Percentiles rank a stretch among this genome's conserved stretches.
Evolutionary conservation across 257 asterid species (phyloP).

Genomic region (Misopates orontium): DNA sequence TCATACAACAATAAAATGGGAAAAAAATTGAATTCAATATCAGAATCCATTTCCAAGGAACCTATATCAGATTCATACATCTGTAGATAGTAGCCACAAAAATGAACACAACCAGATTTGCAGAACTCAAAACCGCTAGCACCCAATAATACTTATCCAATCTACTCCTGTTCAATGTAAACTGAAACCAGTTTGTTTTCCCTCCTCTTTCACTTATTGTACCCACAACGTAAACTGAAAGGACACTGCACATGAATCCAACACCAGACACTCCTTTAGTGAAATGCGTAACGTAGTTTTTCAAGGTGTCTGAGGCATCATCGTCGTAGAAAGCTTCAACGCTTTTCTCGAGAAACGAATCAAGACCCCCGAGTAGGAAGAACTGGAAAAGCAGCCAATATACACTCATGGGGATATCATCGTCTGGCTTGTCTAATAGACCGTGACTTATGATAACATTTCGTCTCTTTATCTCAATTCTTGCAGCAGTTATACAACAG

Average conservation of each 20-base stretch:
- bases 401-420: conserved; percentile 38
- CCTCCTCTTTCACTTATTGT: conserved; percentile 47
- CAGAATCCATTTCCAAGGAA: too few species aligned
- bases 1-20: too few species aligned
- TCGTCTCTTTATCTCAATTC: conserved; percentile 44
- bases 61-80: background rate
- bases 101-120: conserved; percentile 31
- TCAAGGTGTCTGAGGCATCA: conserved; percentile 45
- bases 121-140: conserved; percentile 43
- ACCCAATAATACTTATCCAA: conserved; percentile 61
- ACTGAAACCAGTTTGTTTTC: conserved; percentile 51
- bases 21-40: too few species aligned
- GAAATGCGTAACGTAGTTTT: conserved; percentile 25
- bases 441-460: conserved; percentile 29
- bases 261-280: conserved; percentile 39
- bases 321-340: conserved; percentile 33
- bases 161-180: conserved; percentile 50
- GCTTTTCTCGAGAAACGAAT: conserved; percentile 34
- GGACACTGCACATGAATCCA: conserved; percentile 41
- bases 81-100: conserved; percentile 31
- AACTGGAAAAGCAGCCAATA: conserved; percentile 55
- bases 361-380: conserved; percentile 47
- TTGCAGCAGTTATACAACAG: conserved; percentile 55
- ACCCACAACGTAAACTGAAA: conserved; percentile 48
- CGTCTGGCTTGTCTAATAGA: conserved; percentile 37